Percentiles rank a stretch among this genome's conserved stretches.
Conservation (phyloP, 1,284 basidiomycete genomes). For the Pterulicium gracile region DNA sequence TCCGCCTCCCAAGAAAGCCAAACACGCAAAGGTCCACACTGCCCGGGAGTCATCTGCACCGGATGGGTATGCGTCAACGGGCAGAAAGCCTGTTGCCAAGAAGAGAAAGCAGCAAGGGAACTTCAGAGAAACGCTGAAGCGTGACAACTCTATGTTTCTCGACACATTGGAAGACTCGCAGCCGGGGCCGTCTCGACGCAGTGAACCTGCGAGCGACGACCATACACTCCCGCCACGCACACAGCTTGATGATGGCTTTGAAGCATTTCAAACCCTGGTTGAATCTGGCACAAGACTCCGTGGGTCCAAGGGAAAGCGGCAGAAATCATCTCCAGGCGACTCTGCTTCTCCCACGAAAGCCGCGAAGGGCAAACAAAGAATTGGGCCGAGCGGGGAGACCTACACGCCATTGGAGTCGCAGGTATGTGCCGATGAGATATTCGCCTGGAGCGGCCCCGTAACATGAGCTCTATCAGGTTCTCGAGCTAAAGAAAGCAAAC, state of each 20-base stretch:
- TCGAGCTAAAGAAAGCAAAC: slow-evolving; percentile 63
- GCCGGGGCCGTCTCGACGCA: too few species aligned
- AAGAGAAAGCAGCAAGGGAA: neutral
- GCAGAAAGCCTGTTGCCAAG: too few species aligned
- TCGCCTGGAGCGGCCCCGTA: too few species aligned
- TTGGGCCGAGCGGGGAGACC: slow-evolving; percentile 68
- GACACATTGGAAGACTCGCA: neutral
- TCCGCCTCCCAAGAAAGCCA: slow-evolving; percentile 13
- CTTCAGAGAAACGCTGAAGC: neutral
- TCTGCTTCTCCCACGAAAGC: neutral
- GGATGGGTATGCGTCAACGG: too few species aligned
- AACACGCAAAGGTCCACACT: slow-evolving; percentile 21
- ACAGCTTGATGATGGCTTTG: neutral
- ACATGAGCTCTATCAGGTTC: slow-evolving; percentile 29
- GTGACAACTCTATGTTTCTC: neutral
- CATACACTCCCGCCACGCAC: neutral
- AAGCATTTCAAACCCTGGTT: neutral
- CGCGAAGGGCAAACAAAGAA: slow-evolving; percentile 22
- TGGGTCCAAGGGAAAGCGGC: slow-evolving; percentile 5
- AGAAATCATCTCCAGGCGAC: neutral
- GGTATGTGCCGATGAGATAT: too few species aligned
- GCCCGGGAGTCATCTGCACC: slow-evolving; percentile 5
- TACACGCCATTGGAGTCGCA: slow-evolving; percentile 84
- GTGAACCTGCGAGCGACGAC: too few species aligned
- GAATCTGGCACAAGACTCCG: too few species aligned